These are phyloP conservation scores for Lactarius quietus DNA, from an alignment of 768 basidiomycete species.

Conservation along the genomic window DNA sequence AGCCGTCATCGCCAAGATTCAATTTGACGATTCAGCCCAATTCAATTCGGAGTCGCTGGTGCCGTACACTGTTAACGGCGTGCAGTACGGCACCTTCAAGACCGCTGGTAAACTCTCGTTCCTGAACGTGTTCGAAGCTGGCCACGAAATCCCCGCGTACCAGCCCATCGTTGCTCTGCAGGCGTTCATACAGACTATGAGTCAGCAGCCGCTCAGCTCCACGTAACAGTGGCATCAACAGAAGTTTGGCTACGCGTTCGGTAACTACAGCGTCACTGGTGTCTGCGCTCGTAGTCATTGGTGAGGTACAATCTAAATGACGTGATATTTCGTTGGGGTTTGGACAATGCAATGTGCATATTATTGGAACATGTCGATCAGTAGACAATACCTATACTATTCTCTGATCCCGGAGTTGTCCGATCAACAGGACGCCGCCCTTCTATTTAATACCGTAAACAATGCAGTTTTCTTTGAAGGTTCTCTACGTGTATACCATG, in stretches of 20 bases:
- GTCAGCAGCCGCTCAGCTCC: constrained; percentile 11
- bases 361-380: too few species aligned
- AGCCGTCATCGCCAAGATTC: constrained; percentile 45
- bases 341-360: neutral
- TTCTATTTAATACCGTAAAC: too few species aligned
- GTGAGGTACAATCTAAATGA: neutral
- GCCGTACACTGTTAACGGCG: constrained; percentile 44
- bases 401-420: too few species aligned
- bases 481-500: too few species aligned
- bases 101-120: constrained; percentile 47
- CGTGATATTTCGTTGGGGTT: neutral
- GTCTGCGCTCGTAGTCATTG: neutral
- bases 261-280: neutral
- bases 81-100: constrained; percentile 44
- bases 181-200: constrained; percentile 22
- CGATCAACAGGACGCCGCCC: too few species aligned
- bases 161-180: constrained; percentile 17
- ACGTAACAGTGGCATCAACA: constrained; percentile 3
- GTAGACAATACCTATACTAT: too few species aligned
- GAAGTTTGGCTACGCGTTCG: too few species aligned
- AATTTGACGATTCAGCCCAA: constrained; percentile 32
- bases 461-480: too few species aligned
- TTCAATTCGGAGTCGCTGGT: constrained; percentile 40
- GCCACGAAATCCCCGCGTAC: constrained; percentile 28
- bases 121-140: constrained; percentile 44